Conservation (phyloP, 805 yeast genomes). For the Candida methanosorbosa region DNA sequence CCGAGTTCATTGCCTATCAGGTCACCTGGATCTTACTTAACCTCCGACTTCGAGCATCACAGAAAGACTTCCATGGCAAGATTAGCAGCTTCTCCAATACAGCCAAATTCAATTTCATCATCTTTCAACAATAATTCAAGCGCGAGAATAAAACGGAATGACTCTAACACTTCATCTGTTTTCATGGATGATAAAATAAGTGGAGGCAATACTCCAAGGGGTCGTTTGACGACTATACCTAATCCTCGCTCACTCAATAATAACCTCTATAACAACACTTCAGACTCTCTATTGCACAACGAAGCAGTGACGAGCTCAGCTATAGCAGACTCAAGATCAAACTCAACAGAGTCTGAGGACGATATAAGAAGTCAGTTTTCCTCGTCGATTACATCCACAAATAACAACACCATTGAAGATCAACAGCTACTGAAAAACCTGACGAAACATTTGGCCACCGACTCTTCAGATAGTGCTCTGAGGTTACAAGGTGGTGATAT, state of each 20-base stretch:
- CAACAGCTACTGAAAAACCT: conserved; percentile 25
- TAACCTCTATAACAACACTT: not conserved
- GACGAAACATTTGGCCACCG: conserved; percentile 28
- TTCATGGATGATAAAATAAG: conserved; percentile 8
- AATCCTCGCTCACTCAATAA: conserved; percentile 2
- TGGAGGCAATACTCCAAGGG: conserved; percentile 1
- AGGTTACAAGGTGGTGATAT: conserved; percentile 42
- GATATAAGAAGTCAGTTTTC: not conserved
- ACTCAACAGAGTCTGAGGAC: conserved; percentile 13
- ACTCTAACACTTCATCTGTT: conserved; percentile 17
- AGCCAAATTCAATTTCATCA: not conserved
- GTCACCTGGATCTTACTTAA: no score
- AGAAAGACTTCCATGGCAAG: conserved; percentile 26
- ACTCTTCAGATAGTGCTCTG: conserved; percentile 21
- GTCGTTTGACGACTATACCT: not conserved
- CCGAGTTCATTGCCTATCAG: not conserved
- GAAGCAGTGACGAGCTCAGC: conserved; percentile 5
- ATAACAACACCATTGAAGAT: conserved; percentile 20
- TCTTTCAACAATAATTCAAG: not conserved
- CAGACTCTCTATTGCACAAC: conserved; percentile 2
- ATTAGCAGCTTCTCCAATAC: conserved; percentile 11
- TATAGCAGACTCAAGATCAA: conserved; percentile 10
- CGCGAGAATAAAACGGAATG: conserved; percentile 5
- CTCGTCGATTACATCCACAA: not conserved
- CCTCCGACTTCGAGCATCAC: not conserved